These are phyloP conservation scores for Zymoseptoria pseudotritici DNA, from an alignment of 2,329 filamentous ascomycete genomes.

Conservation along the genomic window DNA sequence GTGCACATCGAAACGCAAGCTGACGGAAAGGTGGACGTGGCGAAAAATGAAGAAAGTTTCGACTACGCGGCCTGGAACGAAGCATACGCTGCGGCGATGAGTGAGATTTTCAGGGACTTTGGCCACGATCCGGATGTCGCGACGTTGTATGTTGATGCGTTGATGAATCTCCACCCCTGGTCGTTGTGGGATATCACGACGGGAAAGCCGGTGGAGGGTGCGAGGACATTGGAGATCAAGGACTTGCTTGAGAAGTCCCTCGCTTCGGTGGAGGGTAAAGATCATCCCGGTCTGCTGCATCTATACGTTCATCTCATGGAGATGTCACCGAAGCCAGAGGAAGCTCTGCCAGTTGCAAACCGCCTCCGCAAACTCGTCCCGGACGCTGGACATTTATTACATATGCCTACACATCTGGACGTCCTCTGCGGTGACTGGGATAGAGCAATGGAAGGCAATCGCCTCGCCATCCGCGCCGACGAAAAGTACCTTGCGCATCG, in stretches of 20 bases:
- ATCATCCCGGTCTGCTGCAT: slow-evolving; percentile 65
- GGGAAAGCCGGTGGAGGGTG: slow-evolving; percentile 47
- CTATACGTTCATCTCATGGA: slow-evolving; percentile 73
- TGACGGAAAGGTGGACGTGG: background rate
- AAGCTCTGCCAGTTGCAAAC: slow-evolving; percentile 54
- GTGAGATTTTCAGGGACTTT: slow-evolving; percentile 45
- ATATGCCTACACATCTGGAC: slow-evolving; percentile 75
- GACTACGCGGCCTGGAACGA: slow-evolving; percentile 50
- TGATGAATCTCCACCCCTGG: slow-evolving; percentile 62
- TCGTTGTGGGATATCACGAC: slow-evolving; percentile 55
- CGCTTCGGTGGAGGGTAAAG: slow-evolving; percentile 37
- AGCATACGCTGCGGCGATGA: slow-evolving; percentile 57
- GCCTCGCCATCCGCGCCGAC: slow-evolving; percentile 59
- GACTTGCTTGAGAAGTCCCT: slow-evolving; percentile 53
- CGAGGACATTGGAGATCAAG: slow-evolving; percentile 54
- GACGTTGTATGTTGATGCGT: slow-evolving; percentile 54
- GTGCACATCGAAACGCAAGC: slow-evolving; percentile 43
- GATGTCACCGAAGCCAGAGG: slow-evolving; percentile 62
- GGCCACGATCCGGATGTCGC: slow-evolving; percentile 56
- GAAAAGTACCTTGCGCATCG: slow-evolving; percentile 54
- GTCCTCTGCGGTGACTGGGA: slow-evolving; percentile 65
- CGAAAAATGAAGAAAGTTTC: background rate
- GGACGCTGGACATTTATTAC: slow-evolving; percentile 62
- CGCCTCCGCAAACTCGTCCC: slow-evolving; percentile 57
- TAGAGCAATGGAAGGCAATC: slow-evolving; percentile 59